Percentiles rank a stretch among this genome's conserved stretches.
Evolutionary conservation across 805 yeast genomes (phyloP).

Genomic region (Teunomyces panamensis): DNA sequence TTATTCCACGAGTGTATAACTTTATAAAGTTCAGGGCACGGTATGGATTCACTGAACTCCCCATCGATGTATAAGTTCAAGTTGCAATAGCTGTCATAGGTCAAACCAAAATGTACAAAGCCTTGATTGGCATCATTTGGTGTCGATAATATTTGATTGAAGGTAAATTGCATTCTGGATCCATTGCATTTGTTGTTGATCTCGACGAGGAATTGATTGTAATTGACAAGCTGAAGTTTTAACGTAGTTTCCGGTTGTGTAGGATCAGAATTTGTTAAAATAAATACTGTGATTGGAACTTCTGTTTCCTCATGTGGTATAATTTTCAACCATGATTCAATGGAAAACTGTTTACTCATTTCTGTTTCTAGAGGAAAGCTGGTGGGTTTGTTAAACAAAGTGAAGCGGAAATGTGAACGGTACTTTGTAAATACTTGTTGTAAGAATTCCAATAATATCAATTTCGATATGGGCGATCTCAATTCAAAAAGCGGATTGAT

Average conservation of each 20-base stretch:
- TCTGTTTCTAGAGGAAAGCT: conserved; percentile 22
- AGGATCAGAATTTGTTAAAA: conserved; percentile 24
- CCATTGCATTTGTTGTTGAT: conserved; percentile 20
- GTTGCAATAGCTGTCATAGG: conserved; percentile 35
- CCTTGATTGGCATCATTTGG: conserved; percentile 15
- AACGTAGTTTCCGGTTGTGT: conserved; percentile 19
- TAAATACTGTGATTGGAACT: conserved; percentile 18
- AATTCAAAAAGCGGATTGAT: conserved; percentile 15
- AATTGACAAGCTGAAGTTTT: conserved; percentile 26
- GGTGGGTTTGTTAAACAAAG: conserved; percentile 20
- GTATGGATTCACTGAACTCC: conserved; percentile 43
- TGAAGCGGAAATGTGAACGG: conserved; percentile 27
- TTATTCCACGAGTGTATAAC: conserved; percentile 32
- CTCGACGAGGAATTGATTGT: conserved; percentile 30
- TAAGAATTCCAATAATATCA: conserved; percentile 21
- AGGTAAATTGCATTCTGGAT: conserved; percentile 28
- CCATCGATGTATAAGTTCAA: conserved; percentile 50
- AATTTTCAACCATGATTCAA: conserved; percentile 42
- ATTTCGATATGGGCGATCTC: conserved; percentile 8
- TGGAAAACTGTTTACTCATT: conserved; percentile 25
- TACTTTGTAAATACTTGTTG: conserved; percentile 18
- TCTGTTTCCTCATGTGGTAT: conserved; percentile 11
- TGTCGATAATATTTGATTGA: conserved; percentile 26
- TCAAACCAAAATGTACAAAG: conserved; percentile 31
- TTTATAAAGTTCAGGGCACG: conserved; percentile 32